These are phyloP conservation scores for Jacaranda copaia DNA, from an alignment of 257 asterid genomes.

Conservation along the genomic window DNA sequence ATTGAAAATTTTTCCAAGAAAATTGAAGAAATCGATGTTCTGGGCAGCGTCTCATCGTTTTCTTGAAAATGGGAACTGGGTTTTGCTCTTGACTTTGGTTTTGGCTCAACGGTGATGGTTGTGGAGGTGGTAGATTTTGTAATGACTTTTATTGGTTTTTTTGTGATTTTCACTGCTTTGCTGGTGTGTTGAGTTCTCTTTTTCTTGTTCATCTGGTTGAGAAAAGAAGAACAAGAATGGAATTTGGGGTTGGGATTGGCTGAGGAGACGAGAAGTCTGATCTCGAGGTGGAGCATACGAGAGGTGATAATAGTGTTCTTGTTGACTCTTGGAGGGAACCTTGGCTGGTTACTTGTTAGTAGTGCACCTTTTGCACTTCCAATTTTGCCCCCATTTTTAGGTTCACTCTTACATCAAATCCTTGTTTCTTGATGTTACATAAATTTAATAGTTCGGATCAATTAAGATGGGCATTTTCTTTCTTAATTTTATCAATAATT, in stretches of 20 bases:
- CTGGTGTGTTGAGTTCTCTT: slow-evolving; percentile 29
- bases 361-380: background rate
- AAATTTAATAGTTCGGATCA: too few relatives aligned
- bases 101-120: slow-evolving; percentile 31
- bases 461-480: too few relatives aligned
- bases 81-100: slow-evolving; percentile 36
- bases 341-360: background rate
- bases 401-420: too few relatives aligned
- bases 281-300: background rate
- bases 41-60: slow-evolving; percentile 25
- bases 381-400: too few relatives aligned
- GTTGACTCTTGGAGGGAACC: background rate
- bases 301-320: background rate
- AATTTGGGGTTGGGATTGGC: background rate
- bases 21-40: slow-evolving; percentile 32
- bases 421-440: too few relatives aligned
- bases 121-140: slow-evolving; percentile 42
- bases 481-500: too few relatives aligned
- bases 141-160: slow-evolving; percentile 31
- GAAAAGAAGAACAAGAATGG: slow-evolving; percentile 19
- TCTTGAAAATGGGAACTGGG: slow-evolving; percentile 31
- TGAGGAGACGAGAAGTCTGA: slow-evolving; percentile 18
- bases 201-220: slow-evolving; percentile 47
- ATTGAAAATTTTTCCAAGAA: slow-evolving; percentile 45
- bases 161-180: slow-evolving; percentile 36